Base-by-base conservation (phyloP, 2,329 filamentous ascomycete species). In the Hortaea werneckii region DNA sequence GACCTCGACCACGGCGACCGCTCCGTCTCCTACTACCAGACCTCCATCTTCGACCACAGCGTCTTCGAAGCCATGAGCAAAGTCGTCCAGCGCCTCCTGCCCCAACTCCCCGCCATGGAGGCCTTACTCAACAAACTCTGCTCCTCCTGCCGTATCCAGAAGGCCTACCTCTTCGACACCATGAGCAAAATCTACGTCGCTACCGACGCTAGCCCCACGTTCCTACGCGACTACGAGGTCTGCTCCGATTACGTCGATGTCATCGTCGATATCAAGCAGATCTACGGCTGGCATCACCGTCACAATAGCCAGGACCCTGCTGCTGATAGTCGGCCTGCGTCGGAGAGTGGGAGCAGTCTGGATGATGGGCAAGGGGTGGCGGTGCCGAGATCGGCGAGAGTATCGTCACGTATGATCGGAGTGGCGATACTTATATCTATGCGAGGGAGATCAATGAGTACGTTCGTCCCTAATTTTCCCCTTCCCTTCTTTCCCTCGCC, bases 221-320 rank as follows among this genome's bases (percentile, higher is more conserved):
- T 96, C 61, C 92, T 95, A 76, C 85, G 86, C 37, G 90, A 86
- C 63, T 98, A 98, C 65, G 92, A 96, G 69, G 94, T 96, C 61
- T 98, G 92, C 70, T 94, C 87, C 42, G 92, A 98, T 64, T 96
- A 95, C 64, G 95, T 98, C 56, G 92, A 98, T 65, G 88, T 96
- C 50, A 94, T 98, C 51, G 90, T 96, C 48, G 92, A 98, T 64
- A 85, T 96, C 44, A 92, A 87, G 28, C 90, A 96, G 62, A 83
- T 98, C 35, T 98, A 95, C 62, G 90, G 89, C 40, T 96, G 76
- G 76, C 77, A 52, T 26, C 13, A 46, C 8, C 28, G 43, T 6
- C 38, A 26, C 6, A 12, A n/a, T 9, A n/a, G 29, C n/a, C 27
- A 43, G 27, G 27, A 39, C 12, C 40, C n/a, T 13, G 35, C 29